Evolutionary conservation across 208 protist genomes (phyloP).

Genomic region (Acanthamoeba divionensis): DNA sequence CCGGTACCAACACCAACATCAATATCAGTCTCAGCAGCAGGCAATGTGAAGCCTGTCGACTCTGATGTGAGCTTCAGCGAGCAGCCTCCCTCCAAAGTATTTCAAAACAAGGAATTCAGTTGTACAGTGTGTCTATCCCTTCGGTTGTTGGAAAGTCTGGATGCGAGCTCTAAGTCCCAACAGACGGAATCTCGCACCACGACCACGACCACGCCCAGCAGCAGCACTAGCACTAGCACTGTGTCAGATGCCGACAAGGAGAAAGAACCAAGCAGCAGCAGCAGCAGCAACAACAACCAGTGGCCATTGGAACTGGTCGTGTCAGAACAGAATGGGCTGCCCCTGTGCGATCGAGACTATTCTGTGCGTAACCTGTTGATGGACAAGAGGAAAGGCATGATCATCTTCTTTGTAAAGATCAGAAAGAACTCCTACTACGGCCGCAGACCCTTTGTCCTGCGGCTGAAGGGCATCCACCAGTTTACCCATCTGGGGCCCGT

Average conservation of each 20-base stretch:
- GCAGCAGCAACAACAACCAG: no score
- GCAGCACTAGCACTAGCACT: no score
- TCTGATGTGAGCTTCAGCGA: not conserved
- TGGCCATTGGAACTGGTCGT: not conserved
- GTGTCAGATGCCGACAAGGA: no score
- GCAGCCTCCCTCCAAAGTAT: not conserved
- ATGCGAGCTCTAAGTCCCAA: no score
- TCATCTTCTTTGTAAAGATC: conserved; percentile 8
- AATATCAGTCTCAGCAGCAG: no score
- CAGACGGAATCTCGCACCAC: no score
- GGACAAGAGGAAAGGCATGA: not conserved
- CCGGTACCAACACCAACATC: no score
- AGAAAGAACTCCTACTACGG: conserved; percentile 30
- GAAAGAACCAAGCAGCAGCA: no score
- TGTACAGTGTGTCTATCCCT: not conserved
- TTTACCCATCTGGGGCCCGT: not conserved
- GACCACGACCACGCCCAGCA: no score
- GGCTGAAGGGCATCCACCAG: not conserved
- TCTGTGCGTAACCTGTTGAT: not conserved
- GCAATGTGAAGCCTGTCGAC: no score
- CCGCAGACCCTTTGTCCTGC: not conserved
- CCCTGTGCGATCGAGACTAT: not conserved
- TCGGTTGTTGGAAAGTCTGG: not conserved
- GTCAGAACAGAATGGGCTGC: not conserved
- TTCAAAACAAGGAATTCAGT: no score